These are phyloP conservation scores for Hymenoscyphus albidus DNA, from an alignment of 2,329 filamentous ascomycete genomes.

Conservation along the genomic window DNA sequence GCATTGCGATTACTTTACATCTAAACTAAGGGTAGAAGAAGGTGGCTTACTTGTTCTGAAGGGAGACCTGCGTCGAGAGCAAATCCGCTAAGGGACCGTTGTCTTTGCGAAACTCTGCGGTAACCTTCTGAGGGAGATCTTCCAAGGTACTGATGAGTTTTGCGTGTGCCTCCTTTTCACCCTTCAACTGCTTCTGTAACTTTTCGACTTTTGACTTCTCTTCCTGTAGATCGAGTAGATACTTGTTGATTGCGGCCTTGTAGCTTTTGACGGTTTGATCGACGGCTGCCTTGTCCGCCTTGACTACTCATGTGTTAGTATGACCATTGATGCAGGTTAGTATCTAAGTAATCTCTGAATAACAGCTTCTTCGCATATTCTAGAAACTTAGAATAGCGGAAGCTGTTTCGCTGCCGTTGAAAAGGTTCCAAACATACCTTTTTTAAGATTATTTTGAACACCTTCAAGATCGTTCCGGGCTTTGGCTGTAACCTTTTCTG, in stretches of 20 bases:
- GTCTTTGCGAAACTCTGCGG: slow-evolving; percentile 23
- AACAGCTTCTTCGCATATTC: too few species aligned
- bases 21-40: too few species aligned
- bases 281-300: neutral
- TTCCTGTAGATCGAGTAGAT: slow-evolving; percentile 16
- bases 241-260: slow-evolving; percentile 15
- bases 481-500: slow-evolving; percentile 2
- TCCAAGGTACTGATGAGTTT: slow-evolving; percentile 25
- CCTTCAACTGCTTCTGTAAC: slow-evolving; percentile 22
- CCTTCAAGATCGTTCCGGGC: neutral
- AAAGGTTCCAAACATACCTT: neutral
- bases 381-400: too few species aligned
- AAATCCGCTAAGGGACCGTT: slow-evolving; percentile 23
- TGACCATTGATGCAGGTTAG: neutral
- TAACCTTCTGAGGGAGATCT: slow-evolving; percentile 17
- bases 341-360: too few species aligned
- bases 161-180: slow-evolving; percentile 16
- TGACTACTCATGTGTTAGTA: neutral
- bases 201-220: slow-evolving; percentile 20
- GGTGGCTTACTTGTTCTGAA: slow-evolving; percentile 32
- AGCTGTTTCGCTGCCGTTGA: neutral
- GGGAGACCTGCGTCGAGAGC: slow-evolving; percentile 14
- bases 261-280: neutral
- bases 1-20: neutral
- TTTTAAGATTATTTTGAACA: neutral